phyloP scores from a whole-genome alignment of 306 rosid species.

The Medicago arabica region DNA sequence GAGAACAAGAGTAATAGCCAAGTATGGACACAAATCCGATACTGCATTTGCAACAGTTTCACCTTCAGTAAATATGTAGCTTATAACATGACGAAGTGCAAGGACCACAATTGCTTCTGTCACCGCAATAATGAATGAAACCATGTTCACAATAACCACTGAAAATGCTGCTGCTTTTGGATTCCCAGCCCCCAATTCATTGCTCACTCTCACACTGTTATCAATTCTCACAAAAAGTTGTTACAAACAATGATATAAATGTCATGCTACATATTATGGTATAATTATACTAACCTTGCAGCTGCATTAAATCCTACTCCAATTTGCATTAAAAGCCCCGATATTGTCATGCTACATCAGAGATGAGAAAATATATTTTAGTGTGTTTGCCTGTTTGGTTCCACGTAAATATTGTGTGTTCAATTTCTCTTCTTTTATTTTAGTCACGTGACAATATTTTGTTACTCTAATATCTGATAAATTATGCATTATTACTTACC shows the following conservation, averaged over 20 bases:
- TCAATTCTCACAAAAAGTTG: not conserved
- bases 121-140: constrained; percentile 47
- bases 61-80: not conserved
- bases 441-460: no score
- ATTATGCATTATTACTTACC: not conserved
- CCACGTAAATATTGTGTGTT: no score
- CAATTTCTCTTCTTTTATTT: no score
- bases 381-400: no score
- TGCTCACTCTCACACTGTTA: constrained; percentile 84
- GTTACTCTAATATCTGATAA: no score
- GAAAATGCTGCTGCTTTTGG: constrained; percentile 80
- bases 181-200: constrained; percentile 80
- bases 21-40: not conserved
- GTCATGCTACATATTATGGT: no score
- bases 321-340: not conserved
- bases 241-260: no score
- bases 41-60: not conserved
- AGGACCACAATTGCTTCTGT: not conserved
- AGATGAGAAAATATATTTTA: not conserved
- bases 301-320: not conserved
- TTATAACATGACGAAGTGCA: not conserved
- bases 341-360: not conserved
- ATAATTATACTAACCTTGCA: not conserved
- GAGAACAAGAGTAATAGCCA: not conserved
- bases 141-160: constrained; percentile 58